Percentiles rank a stretch among this genome's conserved stretches.
Conservation (phyloP, 2,329 filamentous ascomycete species). For the Periconia digitata region DNA sequence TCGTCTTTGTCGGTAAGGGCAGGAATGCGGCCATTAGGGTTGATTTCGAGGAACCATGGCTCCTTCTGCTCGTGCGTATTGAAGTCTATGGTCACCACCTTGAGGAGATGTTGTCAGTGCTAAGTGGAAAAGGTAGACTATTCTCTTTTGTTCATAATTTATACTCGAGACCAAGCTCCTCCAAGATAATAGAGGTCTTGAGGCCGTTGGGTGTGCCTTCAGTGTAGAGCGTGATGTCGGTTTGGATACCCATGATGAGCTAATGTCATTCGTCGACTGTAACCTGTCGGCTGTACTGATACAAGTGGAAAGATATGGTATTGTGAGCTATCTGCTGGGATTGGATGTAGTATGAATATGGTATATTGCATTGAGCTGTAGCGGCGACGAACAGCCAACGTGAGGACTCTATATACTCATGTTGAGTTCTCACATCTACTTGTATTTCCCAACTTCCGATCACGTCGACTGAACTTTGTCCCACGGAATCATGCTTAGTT, state of each 20-base stretch:
- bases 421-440: not conserved
- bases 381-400: too few species aligned
- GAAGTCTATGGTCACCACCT: slow-evolving; percentile 59
- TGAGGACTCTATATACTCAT: not conserved
- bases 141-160: slow-evolving; percentile 55
- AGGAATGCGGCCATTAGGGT: not conserved
- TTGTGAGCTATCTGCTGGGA: not conserved
- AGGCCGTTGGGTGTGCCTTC: slow-evolving; percentile 55
- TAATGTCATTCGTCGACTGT: not conserved
- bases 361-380: too few species aligned
- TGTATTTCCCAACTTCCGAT: too few species aligned
- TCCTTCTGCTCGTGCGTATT: not conserved
- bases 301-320: not conserved
- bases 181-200: slow-evolving; percentile 59
- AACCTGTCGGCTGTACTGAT: not conserved
- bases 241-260: slow-evolving; percentile 4
- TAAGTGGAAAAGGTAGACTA: slow-evolving; percentile 38
- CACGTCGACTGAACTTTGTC: too few species aligned
- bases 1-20: not conserved
- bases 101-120: slow-evolving; percentile 59
- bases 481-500: not conserved
- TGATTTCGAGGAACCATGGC: not conserved
- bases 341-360: not conserved
- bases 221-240: slow-evolving; percentile 30
- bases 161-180: slow-evolving; percentile 63